Evolutionary conservation across 2,329 filamentous ascomycete genomes (phyloP).

Genomic region (Xylaria multiplex): DNA sequence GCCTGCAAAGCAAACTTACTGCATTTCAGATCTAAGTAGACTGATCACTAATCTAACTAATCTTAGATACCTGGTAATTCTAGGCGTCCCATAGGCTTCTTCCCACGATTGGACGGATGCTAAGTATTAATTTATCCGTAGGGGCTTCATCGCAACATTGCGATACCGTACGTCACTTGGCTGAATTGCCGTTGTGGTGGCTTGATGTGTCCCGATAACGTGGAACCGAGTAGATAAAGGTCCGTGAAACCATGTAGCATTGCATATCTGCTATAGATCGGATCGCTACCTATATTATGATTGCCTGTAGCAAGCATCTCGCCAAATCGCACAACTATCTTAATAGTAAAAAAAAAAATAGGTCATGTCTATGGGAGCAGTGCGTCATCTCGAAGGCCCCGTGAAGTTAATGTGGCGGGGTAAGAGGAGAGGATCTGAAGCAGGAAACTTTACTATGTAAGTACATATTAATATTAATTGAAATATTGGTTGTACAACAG

Average conservation of each 20-base stretch:
- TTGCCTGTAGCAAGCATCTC: neutral
- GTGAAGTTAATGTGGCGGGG: neutral
- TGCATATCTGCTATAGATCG: neutral
- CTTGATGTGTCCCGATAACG: neutral
- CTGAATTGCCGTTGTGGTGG: neutral
- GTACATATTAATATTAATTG: no score
- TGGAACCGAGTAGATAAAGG: constrained; percentile 5
- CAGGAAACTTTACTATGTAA: no score
- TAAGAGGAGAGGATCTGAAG: neutral
- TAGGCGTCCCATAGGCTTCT: no score
- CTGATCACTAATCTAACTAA: no score
- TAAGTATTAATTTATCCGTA: no score
- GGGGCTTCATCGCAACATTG: no score
- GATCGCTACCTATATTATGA: neutral
- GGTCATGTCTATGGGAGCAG: neutral
- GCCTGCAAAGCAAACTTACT: no score
- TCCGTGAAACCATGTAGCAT: neutral
- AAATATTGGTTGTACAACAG: no score
- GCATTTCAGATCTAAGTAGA: no score
- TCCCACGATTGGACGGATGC: no score
- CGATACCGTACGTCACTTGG: no score
- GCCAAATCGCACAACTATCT: neutral
- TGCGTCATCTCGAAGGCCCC: neutral
- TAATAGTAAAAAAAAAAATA: neutral
- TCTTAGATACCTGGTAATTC: no score